Evolutionary conservation across 768 basidiomycete genomes (phyloP).

Genomic region (Termitomyces sp.): DNA sequence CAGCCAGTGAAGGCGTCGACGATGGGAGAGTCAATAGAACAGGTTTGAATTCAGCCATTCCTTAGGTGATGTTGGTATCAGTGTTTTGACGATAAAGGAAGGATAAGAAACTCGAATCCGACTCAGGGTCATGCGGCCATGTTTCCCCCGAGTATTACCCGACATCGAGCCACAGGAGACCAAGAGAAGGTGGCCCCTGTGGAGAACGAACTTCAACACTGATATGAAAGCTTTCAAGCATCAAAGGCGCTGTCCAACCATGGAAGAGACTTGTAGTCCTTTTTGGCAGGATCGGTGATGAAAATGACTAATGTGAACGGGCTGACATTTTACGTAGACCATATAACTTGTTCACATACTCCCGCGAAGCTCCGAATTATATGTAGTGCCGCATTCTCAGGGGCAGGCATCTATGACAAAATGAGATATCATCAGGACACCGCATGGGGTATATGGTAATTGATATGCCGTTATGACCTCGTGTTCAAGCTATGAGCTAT

Average conservation of each 20-base stretch:
- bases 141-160: conserved; percentile 8
- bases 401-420: too few relatives aligned
- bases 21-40: conserved; percentile 49
- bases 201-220: too few relatives aligned
- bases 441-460: too few relatives aligned
- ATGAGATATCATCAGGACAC: too few relatives aligned
- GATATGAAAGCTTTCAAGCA: too few relatives aligned
- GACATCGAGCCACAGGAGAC: neutral
- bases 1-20: conserved; percentile 49
- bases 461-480: neutral
- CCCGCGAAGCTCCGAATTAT: neutral
- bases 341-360: too few relatives aligned
- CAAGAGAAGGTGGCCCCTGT: neutral
- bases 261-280: too few relatives aligned
- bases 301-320: too few relatives aligned
- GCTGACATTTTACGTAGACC: too few relatives aligned
- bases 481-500: too few relatives aligned
- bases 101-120: neutral
- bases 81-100: neutral
- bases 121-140: conserved; percentile 5
- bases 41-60: conserved; percentile 46
- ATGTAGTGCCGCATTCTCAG: neutral
- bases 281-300: neutral
- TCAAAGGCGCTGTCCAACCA: neutral
- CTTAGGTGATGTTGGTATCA: neutral